Evolutionary conservation across 805 yeast species (phyloP), one percentile per base, ranked within the genome.

Genomic region (Vanderwaltozyma tropicalis): DNA sequence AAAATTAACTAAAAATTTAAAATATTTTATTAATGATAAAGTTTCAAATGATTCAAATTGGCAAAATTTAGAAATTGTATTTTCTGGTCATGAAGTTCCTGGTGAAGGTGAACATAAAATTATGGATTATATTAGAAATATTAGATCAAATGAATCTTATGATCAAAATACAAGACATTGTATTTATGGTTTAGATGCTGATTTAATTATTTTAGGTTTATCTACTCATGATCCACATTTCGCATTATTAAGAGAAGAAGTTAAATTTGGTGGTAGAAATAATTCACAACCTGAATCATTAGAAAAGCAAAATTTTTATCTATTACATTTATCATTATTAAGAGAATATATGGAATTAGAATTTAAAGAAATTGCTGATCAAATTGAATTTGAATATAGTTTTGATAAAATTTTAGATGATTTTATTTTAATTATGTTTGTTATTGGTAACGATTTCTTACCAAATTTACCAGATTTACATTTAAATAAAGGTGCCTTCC

Each of bases 31-130:
- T 51, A 85, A 85, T 56, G 80, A 85, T 49, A 89, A 89, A 57
- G 78, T 88, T 28, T 72, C 94, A 3, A 80, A 82, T 36, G 97
- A 89, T 55, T 66, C 88, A 11, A 74, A 78, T 38, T 89, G 97
- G 97, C 80, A 82, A 46, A 71, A 74, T 37, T 68, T 85, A 37
- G 72, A 82, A 38, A 71, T 89, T 42, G 69, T 89, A 22, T 69
- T 89, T 43, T 80, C 92, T 38, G 97, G 96, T 27, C 96, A 86
- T 52, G 95, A 88, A 59, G 96, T 85, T 15, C 97, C 97, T 3
- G 97, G 97, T 49, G 97, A 89, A 68, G 97, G 97, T 63, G 97
- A 89, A 64, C 97, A 89, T 64, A 89, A 89, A 56, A 87, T 89
- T 48, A 89, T 88, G 96, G 85, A 85, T 50, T 86, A 75, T 51